phyloP scores from a whole-genome alignment of 1,284 basidiomycete species.

The Cryptococcus neoformans region DNA sequence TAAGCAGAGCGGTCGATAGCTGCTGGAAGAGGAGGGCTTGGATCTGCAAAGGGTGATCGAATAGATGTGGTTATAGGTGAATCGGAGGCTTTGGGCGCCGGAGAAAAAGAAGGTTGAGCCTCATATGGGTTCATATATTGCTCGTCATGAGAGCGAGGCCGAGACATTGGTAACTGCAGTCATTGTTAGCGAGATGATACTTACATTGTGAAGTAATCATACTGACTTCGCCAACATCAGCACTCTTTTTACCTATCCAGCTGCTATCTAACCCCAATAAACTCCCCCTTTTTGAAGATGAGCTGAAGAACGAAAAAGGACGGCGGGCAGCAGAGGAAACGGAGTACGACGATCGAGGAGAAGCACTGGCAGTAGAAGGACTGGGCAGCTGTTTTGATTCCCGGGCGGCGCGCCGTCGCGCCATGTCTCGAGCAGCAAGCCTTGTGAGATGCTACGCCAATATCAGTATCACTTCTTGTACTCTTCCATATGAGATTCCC shows the following conservation, averaged over 20 bases:
- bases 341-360: slow-evolving; percentile 16
- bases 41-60: slow-evolving; percentile 29
- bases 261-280: slow-evolving; percentile 24
- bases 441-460: slow-evolving; percentile 40
- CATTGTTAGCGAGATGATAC: not conserved
- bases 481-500: slow-evolving; percentile 3
- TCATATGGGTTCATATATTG: slow-evolving; percentile 32
- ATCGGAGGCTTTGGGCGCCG: slow-evolving; percentile 16
- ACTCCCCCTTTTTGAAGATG: slow-evolving; percentile 21
- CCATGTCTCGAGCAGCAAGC: slow-evolving; percentile 44
- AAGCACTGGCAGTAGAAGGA: slow-evolving; percentile 11
- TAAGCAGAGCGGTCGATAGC: not conserved
- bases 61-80: slow-evolving; percentile 11
- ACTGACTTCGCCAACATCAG: slow-evolving; percentile 23
- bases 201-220: not conserved
- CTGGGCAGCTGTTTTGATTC: slow-evolving; percentile 28
- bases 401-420: slow-evolving; percentile 38
- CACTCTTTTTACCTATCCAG: slow-evolving; percentile 19
- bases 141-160: slow-evolving; percentile 3
- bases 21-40: slow-evolving; percentile 8
- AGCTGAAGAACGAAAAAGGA: slow-evolving; percentile 17
- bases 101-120: slow-evolving; percentile 17
- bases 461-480: not conserved
- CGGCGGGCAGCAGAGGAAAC: slow-evolving; percentile 17
- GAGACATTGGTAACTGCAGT: slow-evolving; percentile 12